Conservation (phyloP, 2,329 filamentous ascomycete genomes). For the Fusarium equiseti region DNA sequence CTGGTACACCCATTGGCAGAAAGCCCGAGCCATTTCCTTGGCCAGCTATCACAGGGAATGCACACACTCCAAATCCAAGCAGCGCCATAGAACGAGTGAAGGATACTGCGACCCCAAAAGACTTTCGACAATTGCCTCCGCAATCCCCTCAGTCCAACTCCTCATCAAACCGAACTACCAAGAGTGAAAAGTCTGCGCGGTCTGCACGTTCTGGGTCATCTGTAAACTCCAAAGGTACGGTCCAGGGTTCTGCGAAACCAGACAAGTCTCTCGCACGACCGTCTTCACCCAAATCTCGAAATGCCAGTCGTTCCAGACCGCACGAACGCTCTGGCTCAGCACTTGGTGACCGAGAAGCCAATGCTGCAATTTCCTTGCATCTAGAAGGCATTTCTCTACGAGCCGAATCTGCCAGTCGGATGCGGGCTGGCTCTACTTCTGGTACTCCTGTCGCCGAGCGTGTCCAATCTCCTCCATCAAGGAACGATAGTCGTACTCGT, state of each 20-base stretch:
- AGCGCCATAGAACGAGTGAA: neutral
- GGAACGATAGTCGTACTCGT: slow-evolving; percentile 7
- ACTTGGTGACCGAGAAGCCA: neutral
- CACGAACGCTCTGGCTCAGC: slow-evolving; percentile 44
- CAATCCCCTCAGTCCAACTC: slow-evolving; percentile 17
- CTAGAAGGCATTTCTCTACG: slow-evolving; percentile 43
- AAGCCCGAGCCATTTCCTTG: slow-evolving; percentile 41
- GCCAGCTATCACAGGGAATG: slow-evolving; percentile 21
- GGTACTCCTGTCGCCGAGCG: slow-evolving; percentile 6
- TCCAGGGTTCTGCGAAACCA: neutral
- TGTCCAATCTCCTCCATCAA: slow-evolving; percentile 1
- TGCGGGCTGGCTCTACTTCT: neutral
- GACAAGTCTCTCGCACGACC: slow-evolving; percentile 36
- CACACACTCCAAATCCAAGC: neutral
- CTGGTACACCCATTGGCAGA: slow-evolving; percentile 35
- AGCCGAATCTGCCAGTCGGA: slow-evolving; percentile 38
- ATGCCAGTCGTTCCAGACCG: slow-evolving; percentile 49
- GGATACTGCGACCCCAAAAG: neutral
- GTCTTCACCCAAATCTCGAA: slow-evolving; percentile 53
- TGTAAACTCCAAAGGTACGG: neutral
- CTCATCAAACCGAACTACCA: slow-evolving; percentile 17
- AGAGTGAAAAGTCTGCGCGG: neutral
- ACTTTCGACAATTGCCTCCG: neutral
- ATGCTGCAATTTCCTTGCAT: slow-evolving; percentile 35
- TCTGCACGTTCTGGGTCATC: slow-evolving; percentile 3